Conservation (phyloP, 2,329 filamentous ascomycete genomes). For the Stemphylium vesicarium region DNA sequence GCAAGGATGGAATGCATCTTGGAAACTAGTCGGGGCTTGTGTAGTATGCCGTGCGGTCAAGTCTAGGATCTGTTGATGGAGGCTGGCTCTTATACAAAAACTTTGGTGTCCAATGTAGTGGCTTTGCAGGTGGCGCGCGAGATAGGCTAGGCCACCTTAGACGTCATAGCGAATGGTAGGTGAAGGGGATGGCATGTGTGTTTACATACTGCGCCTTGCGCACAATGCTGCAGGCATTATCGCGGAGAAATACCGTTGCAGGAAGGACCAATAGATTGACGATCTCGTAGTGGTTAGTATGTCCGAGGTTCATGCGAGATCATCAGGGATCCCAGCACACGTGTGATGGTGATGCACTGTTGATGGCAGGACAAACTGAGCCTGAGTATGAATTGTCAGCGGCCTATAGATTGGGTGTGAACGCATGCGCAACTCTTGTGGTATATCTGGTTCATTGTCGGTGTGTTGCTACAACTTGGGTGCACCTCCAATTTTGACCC, state of each 20-base stretch:
- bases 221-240: constrained; percentile 20
- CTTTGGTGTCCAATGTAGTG: background rate
- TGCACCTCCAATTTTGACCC: constrained; percentile 26
- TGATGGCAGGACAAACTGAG: constrained; percentile 5
- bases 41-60: background rate
- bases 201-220: constrained; percentile 6
- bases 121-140: constrained; percentile 1
- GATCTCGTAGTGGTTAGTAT: constrained; percentile 15
- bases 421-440: background rate
- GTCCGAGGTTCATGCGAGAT: constrained; percentile 13
- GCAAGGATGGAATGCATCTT: constrained; percentile 20
- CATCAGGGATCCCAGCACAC: constrained; percentile 19
- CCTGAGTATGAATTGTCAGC: background rate
- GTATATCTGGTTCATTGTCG: background rate
- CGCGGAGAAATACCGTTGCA: constrained; percentile 13
- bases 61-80: background rate
- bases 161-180: constrained; percentile 16
- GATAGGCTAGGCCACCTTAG: background rate
- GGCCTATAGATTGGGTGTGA: background rate
- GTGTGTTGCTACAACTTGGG: constrained; percentile 20
- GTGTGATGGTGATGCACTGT: constrained; percentile 12
- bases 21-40: background rate
- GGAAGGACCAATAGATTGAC: constrained; percentile 17
- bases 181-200: constrained; percentile 17
- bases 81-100: constrained; percentile 11